Evolutionary conservation across 768 basidiomycete species (phyloP).

Genomic region (Neoboletus magnificus): DNA sequence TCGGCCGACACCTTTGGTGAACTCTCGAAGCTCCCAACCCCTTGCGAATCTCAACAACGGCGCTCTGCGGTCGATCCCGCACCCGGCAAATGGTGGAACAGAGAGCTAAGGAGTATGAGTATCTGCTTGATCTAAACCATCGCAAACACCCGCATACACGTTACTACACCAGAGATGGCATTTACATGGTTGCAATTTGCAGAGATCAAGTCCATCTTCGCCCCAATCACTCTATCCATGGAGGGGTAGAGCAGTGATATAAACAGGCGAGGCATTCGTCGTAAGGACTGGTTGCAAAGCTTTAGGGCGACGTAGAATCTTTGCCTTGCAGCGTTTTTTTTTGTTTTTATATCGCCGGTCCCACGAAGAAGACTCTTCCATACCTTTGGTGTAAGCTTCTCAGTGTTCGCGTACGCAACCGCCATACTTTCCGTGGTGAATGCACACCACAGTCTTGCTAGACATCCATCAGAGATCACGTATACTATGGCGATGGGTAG

Average conservation of each 20-base stretch:
- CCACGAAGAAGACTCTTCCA: background rate
- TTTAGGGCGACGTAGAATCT: conserved; percentile 32
- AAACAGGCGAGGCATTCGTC: conserved; percentile 41
- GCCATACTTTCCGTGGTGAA: conserved; percentile 86
- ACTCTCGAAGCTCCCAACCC: conserved; percentile 31
- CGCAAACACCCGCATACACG: background rate
- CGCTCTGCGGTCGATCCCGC: conserved; percentile 17
- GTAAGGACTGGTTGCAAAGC: background rate
- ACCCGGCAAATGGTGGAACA: conserved; percentile 17
- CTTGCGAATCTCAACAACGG: conserved; percentile 35
- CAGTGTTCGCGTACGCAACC: conserved; percentile 61
- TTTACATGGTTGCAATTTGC: background rate
- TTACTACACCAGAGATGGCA: background rate
- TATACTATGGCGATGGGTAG: background rate
- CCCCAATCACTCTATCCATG: conserved; percentile 9
- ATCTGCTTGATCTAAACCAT: background rate
- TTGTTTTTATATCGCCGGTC: background rate
- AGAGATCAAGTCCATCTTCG: background rate
- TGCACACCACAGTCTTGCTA: conserved; percentile 77
- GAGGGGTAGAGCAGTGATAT: conserved; percentile 53
- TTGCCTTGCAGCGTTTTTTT: conserved; percentile 27
- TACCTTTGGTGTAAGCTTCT: conserved; percentile 57
- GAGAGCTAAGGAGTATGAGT: conserved; percentile 12
- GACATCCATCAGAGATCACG: background rate
- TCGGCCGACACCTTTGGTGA: conserved; percentile 38